These are phyloP conservation scores for Leishmania guyanensis DNA, from an alignment of 208 protist genomes.

Conservation along the genomic window DNA sequence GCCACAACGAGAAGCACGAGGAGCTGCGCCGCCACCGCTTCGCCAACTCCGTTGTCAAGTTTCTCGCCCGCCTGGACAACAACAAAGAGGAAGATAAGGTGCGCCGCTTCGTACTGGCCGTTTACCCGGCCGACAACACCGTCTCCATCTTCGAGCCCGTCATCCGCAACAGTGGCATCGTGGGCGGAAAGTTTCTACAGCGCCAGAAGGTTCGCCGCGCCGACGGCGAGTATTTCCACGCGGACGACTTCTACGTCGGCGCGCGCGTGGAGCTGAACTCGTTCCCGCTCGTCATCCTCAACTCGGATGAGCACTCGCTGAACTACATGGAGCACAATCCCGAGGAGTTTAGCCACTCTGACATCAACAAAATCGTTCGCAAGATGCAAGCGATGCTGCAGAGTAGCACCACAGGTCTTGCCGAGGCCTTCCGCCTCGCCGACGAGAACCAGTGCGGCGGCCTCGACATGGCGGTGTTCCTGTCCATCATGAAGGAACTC, in stretches of 20 bases:
- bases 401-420: conserved; percentile 78
- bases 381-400: conserved; percentile 89
- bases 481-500: conserved; percentile 68
- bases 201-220: conserved; percentile 72
- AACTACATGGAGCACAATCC: conserved; percentile 93
- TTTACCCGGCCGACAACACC: conserved; percentile 94
- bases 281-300: conserved; percentile 82
- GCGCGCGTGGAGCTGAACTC: conserved; percentile 74
- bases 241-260: conserved; percentile 91
- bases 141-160: conserved; percentile 91
- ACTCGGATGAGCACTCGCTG: conserved; percentile 89
- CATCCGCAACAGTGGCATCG: conserved; percentile 93
- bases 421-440: conserved; percentile 73
- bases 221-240: conserved; percentile 60
- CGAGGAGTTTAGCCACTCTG: conserved; percentile 80
- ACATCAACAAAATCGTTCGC: conserved; percentile 88
- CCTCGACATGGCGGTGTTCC: conserved; percentile 82
- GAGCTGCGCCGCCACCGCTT: conserved; percentile 89
- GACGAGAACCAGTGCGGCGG: conserved; percentile 59
- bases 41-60: conserved; percentile 87
- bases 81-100: conserved; percentile 79
- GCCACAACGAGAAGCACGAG: conserved; percentile 55
- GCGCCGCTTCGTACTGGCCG: conserved; percentile 90
- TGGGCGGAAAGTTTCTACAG: conserved; percentile 95
- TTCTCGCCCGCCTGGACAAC: conserved; percentile 88